A percentile compares a stretch with the other conserved stretches of the same genome.
These are phyloP conservation scores for Penicillium sp. DNA, from an alignment of 2,329 filamentous ascomycete species.

Conservation along the genomic window DNA sequence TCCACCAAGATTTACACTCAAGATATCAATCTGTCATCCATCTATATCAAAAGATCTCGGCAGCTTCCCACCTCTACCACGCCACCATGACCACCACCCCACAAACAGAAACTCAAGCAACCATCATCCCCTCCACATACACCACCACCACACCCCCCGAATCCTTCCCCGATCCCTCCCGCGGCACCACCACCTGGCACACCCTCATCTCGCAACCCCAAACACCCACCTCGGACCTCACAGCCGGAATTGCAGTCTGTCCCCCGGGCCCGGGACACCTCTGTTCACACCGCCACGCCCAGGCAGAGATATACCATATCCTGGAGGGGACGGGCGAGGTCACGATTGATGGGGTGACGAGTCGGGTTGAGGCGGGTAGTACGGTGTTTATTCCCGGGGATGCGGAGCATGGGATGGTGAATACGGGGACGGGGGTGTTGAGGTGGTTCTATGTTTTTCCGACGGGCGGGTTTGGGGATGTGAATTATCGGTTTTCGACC, in stretches of 20 bases:
- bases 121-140: conserved; percentile 13
- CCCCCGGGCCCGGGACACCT: conserved; percentile 37
- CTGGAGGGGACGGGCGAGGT: conserved; percentile 41
- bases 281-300: conserved; percentile 43
- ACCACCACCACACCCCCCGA: conserved; percentile 12
- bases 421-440: conserved; percentile 32
- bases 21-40: background rate
- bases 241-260: conserved; percentile 42
- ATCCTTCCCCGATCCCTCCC: conserved; percentile 16
- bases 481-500: conserved; percentile 41
- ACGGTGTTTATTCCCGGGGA: conserved; percentile 48
- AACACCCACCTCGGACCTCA: conserved; percentile 41
- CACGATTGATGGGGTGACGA: conserved; percentile 39
- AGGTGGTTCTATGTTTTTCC: conserved; percentile 48
- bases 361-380: conserved; percentile 36
- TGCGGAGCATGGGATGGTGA: conserved; percentile 46
- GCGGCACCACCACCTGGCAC: conserved; percentile 39
- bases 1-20: no score
- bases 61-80: background rate
- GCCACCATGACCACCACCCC: background rate
- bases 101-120: conserved; percentile 3
- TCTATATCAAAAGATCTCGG: background rate
- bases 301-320: conserved; percentile 50
- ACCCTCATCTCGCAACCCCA: conserved; percentile 41
- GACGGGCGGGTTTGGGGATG: conserved; percentile 39